Evolutionary conservation across 2,329 filamentous ascomycete genomes (phyloP).

Genomic region (Alternaria viburni): DNA sequence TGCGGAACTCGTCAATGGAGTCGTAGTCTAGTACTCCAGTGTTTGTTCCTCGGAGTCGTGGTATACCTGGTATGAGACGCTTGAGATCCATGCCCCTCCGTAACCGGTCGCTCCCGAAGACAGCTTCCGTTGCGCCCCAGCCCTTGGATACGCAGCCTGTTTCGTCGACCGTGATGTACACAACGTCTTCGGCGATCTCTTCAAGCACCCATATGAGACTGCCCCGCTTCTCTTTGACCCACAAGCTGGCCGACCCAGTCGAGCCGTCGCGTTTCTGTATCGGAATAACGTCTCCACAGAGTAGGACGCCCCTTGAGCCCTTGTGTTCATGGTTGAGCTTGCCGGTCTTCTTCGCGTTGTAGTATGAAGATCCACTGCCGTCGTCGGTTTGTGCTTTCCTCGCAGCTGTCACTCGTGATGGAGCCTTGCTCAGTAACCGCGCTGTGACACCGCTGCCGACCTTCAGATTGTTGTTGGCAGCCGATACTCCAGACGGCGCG

Average conservation of each 20-base stretch:
- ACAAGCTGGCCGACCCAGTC: slow-evolving; percentile 90
- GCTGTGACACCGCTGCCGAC: slow-evolving; percentile 88
- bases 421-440: slow-evolving; percentile 82
- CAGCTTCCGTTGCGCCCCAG: slow-evolving; percentile 77
- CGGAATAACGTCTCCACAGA: slow-evolving; percentile 97
- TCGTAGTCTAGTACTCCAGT: slow-evolving; percentile 80
- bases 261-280: slow-evolving; percentile 95
- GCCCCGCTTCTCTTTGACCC: slow-evolving; percentile 96
- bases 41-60: slow-evolving; percentile 74
- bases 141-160: slow-evolving; percentile 74
- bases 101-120: slow-evolving; percentile 79
- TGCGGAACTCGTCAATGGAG: slow-evolving; percentile 72
- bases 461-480: slow-evolving; percentile 56
- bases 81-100: slow-evolving; percentile 75
- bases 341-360: slow-evolving; percentile 59
- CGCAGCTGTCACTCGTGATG: slow-evolving; percentile 61
- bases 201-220: slow-evolving; percentile 97
- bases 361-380: slow-evolving; percentile 57
- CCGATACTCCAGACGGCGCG: slow-evolving; percentile 45
- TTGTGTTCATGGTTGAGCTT: slow-evolving; percentile 70
- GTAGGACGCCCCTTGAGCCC: slow-evolving; percentile 84
- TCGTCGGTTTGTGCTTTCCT: slow-evolving; percentile 71
- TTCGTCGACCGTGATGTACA: slow-evolving; percentile 76
- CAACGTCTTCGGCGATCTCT: slow-evolving; percentile 95
- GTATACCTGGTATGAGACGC: slow-evolving; percentile 80